A percentile compares a stretch with the other conserved stretches of the same genome.
These are phyloP conservation scores for Monilinia vaccinii-corymbosi DNA, from an alignment of 2,329 filamentous ascomycete species.

Conservation along the genomic window DNA sequence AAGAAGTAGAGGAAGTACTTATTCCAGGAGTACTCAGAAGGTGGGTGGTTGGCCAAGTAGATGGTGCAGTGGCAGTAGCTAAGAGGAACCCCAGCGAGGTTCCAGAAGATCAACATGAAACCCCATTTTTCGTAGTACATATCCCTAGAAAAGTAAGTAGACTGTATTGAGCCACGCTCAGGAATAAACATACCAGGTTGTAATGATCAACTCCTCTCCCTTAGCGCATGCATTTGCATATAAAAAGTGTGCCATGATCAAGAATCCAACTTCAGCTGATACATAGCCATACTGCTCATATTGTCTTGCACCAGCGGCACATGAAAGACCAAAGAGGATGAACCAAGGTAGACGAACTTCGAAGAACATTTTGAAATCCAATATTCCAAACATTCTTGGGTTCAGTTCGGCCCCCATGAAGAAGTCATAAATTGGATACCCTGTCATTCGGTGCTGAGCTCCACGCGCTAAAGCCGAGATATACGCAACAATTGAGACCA, in stretches of 20 bases:
- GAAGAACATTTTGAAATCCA: constrained; percentile 95
- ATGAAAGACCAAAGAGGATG: constrained; percentile 71
- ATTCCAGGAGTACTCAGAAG: constrained; percentile 70
- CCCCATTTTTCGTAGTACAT: constrained; percentile 97
- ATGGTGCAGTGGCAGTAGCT: constrained; percentile 91
- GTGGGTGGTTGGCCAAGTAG: constrained; percentile 73
- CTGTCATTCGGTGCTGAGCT: constrained; percentile 86
- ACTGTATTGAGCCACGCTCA: too few relatives aligned
- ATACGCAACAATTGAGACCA: constrained; percentile 78
- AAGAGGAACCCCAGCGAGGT: constrained; percentile 78
- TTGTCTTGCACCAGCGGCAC: constrained; percentile 70
- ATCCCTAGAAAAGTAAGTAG: constrained; percentile 41
- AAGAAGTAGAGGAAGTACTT: constrained; percentile 55
- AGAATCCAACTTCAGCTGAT: constrained; percentile 72
- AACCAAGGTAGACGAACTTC: constrained; percentile 91
- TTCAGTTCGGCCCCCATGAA: constrained; percentile 88
- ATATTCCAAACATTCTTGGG: constrained; percentile 71
- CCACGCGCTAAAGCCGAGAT: constrained; percentile 73
- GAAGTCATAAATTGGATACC: constrained; percentile 72
- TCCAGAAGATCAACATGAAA: constrained; percentile 97
- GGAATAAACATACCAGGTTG: constrained; percentile 53
- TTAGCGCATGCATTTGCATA: constrained; percentile 91
- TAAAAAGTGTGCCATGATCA: constrained; percentile 82
- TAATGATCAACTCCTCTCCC: constrained; percentile 82
- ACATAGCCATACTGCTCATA: constrained; percentile 81